Conservation (phyloP, 2,329 filamentous ascomycete genomes). For the Talaromyces verruculosus region DNA sequence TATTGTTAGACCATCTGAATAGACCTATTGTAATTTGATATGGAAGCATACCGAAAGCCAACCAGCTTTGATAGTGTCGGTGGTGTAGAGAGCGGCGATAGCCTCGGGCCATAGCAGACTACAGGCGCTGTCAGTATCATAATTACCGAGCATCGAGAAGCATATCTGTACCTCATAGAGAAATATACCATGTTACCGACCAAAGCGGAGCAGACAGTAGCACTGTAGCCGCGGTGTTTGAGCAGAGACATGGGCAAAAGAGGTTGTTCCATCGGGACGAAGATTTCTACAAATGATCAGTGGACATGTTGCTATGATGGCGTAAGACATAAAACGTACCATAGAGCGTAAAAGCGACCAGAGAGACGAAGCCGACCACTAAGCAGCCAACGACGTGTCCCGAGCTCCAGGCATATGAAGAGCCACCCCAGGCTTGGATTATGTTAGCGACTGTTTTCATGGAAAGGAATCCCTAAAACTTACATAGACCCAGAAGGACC, state of each 20-base stretch:
- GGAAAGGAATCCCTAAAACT: neutral
- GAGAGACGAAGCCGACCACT: slow-evolving; percentile 40
- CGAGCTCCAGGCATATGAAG: slow-evolving; percentile 46
- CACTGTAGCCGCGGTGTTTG: slow-evolving; percentile 42
- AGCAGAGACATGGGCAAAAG: slow-evolving; percentile 49
- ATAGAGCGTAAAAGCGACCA: slow-evolving; percentile 42
- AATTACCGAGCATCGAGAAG: neutral
- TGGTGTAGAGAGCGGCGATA: slow-evolving; percentile 45
- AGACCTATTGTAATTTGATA: neutral
- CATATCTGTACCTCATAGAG: slow-evolving; percentile 31
- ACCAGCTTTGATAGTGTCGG: slow-evolving; percentile 41
- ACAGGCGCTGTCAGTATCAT: neutral
- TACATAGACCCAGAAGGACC: slow-evolving; percentile 47
- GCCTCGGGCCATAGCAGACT: slow-evolving; percentile 49
- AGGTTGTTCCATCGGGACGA: slow-evolving; percentile 39
- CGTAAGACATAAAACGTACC: slow-evolving; percentile 23
- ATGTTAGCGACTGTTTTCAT: neutral
- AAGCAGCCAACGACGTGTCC: slow-evolving; percentile 39
- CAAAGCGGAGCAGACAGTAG: slow-evolving; percentile 41
- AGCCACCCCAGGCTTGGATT: slow-evolving; percentile 38
- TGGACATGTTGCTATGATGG: neutral
- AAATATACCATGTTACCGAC: slow-evolving; percentile 51
- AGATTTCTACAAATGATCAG: slow-evolving; percentile 28
- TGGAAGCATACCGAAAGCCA: slow-evolving; percentile 38
- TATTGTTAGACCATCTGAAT: neutral